Percentiles rank a stretch among this genome's conserved stretches.
Conservation (phyloP, 208 protist genomes). For the Tritrichomonas musculus region DNA sequence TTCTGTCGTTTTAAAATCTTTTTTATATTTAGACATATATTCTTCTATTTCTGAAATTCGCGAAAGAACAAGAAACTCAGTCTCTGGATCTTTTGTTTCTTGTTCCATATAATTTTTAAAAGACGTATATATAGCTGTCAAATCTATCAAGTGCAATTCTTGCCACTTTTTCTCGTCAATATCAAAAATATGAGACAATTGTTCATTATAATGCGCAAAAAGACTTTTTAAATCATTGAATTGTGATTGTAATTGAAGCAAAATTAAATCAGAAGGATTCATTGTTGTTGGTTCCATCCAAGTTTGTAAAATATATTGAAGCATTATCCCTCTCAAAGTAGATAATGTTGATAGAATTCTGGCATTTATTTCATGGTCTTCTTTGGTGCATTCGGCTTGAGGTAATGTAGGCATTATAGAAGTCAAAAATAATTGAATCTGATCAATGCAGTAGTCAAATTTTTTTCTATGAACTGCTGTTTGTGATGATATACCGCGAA, state of each 20-base stretch:
- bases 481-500: background rate
- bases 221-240: too few species aligned
- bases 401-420: background rate
- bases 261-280: too few species aligned
- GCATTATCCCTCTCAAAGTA: too few species aligned
- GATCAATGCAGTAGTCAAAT: background rate
- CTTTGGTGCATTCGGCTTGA: background rate
- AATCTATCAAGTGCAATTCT: background rate
- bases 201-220: too few species aligned
- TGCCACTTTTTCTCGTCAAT: background rate
- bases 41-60: background rate
- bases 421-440: background rate
- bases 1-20: background rate
- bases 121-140: background rate
- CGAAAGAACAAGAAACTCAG: background rate
- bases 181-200: too few species aligned
- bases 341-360: too few species aligned
- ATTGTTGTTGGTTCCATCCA: too few species aligned
- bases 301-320: too few species aligned
- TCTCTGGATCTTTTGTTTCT: background rate
- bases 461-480: slow-evolving; percentile 17
- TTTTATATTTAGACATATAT: background rate
- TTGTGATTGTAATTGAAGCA: too few species aligned
- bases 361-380: background rate
- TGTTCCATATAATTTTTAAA: background rate